phyloP scores from a whole-genome alignment of 768 basidiomycete genomes.

The Lepiota venenata region DNA sequence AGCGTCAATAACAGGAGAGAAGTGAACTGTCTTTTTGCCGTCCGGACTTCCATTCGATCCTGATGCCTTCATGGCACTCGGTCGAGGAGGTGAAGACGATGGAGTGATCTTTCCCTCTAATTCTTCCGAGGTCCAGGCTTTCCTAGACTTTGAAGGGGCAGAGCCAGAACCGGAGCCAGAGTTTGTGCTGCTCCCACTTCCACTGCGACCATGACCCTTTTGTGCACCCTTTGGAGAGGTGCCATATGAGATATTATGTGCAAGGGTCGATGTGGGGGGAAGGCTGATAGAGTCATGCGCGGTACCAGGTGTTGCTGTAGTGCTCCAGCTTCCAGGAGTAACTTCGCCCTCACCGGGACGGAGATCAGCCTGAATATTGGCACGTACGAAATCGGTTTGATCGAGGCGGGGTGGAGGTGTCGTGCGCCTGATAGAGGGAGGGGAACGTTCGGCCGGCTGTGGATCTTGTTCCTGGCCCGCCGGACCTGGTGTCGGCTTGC shows the following conservation, averaged over 20 bases:
- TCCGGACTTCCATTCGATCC: conserved; percentile 27
- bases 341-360: conserved; percentile 27
- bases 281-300: neutral
- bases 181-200: conserved; percentile 26
- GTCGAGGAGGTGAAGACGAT: conserved; percentile 15
- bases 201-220: conserved; percentile 16
- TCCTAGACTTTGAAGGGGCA: conserved; percentile 18
- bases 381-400: neutral
- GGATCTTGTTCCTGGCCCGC: conserved; percentile 42
- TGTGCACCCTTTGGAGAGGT: conserved; percentile 15
- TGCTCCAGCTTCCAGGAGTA: conserved; percentile 50
- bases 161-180: conserved; percentile 19
- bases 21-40: conserved; percentile 43
- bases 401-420: neutral
- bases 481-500: conserved; percentile 77
- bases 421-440: neutral
- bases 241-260: neutral
- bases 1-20: conserved; percentile 42
- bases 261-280: neutral
- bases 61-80: conserved; percentile 7
- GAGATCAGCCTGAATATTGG: neutral
- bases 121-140: conserved; percentile 40
- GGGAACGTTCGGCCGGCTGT: conserved; percentile 19
- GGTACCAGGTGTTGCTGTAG: conserved; percentile 70
- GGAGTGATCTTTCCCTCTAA: conserved; percentile 27